phyloP scores from a whole-genome alignment of 495 filamentous ascomycete genomes.

The Aspergillus affinis region DNA sequence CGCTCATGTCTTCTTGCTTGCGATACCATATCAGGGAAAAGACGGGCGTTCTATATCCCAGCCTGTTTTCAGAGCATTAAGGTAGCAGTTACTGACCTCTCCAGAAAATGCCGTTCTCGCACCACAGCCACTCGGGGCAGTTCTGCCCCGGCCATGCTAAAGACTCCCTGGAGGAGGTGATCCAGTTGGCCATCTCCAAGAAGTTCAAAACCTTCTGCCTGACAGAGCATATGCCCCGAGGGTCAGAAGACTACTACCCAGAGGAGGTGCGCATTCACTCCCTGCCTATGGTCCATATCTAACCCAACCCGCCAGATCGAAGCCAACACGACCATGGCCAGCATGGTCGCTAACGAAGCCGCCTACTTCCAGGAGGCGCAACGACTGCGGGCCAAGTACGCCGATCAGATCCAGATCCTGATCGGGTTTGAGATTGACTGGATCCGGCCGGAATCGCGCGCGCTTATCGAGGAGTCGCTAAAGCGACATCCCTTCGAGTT shows the following conservation, averaged over 20 bases:
- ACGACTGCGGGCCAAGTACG: constrained; percentile 69
- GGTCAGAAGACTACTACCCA: constrained; percentile 77
- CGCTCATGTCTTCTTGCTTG: neutral
- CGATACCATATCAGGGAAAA: neutral
- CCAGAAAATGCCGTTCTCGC: constrained; percentile 84
- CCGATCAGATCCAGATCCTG: constrained; percentile 69
- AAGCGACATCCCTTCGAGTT: constrained; percentile 69
- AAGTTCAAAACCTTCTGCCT: constrained; percentile 81
- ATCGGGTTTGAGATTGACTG: constrained; percentile 93
- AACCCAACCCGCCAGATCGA: constrained; percentile 35
- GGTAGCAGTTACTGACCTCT: neutral
- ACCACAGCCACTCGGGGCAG: constrained; percentile 96
- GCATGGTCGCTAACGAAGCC: constrained; percentile 57
- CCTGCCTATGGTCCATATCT: neutral
- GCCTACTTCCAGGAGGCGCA: constrained; percentile 70
- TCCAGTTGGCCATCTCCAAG: constrained; percentile 72
- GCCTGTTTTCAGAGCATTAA: neutral
- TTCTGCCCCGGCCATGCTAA: constrained; percentile 91
- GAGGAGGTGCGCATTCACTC: constrained; percentile 65
- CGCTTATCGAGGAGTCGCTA: constrained; percentile 58
- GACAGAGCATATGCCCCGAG: constrained; percentile 96
- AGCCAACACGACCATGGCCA: constrained; percentile 35
- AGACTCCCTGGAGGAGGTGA: constrained; percentile 78
- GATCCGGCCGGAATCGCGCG: constrained; percentile 67
- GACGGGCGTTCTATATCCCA: neutral